A percentile compares a stretch with the other conserved stretches of the same genome.
These are phyloP conservation scores for Passiflora organensis DNA, from an alignment of 345 rosid species.

Conservation along the genomic window DNA sequence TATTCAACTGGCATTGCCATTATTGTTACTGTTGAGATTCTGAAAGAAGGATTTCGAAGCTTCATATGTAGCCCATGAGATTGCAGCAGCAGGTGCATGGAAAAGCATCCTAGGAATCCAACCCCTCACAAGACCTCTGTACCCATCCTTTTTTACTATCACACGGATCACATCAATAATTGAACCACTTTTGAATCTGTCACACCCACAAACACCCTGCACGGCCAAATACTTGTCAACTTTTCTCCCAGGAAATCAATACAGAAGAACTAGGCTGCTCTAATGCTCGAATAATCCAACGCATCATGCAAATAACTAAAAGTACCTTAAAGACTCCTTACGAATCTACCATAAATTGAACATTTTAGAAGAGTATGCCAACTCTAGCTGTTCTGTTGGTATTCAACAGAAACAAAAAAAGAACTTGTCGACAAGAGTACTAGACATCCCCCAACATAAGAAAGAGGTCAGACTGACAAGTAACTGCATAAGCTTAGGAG, in stretches of 20 bases:
- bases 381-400: too few relatives aligned
- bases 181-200: slow-evolving; percentile 65
- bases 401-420: too few relatives aligned
- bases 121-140: slow-evolving; percentile 81
- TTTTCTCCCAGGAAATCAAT: neutral
- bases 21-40: slow-evolving; percentile 37
- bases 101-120: slow-evolving; percentile 98
- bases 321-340: too few relatives aligned
- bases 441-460: too few relatives aligned
- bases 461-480: too few relatives aligned
- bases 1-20: slow-evolving; percentile 37
- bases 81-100: slow-evolving; percentile 99
- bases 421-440: too few relatives aligned
- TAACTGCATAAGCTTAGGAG: too few relatives aligned
- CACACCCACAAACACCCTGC: slow-evolving; percentile 99
- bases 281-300: too few relatives aligned
- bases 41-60: slow-evolving; percentile 67
- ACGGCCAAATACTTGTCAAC: slow-evolving; percentile 3
- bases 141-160: slow-evolving; percentile 76
- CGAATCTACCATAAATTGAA: too few relatives aligned
- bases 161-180: slow-evolving; percentile 60
- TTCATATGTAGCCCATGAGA: slow-evolving; percentile 96
- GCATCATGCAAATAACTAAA: too few relatives aligned
- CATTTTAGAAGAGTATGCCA: too few relatives aligned
- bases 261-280: too few relatives aligned